These are phyloP conservation scores for Hansenula lynferdii DNA, from an alignment of 1,139 yeast species.

Conservation along the genomic window DNA sequence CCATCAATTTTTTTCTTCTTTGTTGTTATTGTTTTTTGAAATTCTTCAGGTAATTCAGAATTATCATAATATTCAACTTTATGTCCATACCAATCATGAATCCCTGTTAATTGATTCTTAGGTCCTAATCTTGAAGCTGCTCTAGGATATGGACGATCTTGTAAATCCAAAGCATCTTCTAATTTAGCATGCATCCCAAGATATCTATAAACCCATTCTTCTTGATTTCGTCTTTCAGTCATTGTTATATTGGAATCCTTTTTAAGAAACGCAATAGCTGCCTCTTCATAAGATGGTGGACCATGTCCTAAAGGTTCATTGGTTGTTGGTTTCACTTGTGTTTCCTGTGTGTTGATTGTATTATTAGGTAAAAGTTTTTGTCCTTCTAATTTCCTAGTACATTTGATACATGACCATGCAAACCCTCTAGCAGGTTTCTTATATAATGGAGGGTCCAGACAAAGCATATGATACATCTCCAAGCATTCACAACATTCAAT, in stretches of 20 bases:
- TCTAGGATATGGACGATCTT: conserved; percentile 78
- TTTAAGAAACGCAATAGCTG: conserved; percentile 50
- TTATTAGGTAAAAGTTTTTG: conserved; percentile 15
- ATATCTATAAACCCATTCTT: conserved; percentile 81
- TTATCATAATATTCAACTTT: conserved; percentile 65
- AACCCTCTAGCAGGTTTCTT: conserved; percentile 85
- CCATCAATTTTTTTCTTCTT: conserved; percentile 18
- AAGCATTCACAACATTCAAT: conserved; percentile 81
- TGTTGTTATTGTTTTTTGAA: conserved; percentile 18
- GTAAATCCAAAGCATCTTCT: conserved; percentile 76
- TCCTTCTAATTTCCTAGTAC: conserved; percentile 44
- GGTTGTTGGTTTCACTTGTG: too few relatives aligned
- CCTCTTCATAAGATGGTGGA: conserved; percentile 56
- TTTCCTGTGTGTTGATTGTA: conserved; percentile 4
- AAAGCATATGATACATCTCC: conserved; percentile 68
- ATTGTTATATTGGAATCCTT: conserved; percentile 39
- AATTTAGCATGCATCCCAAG: conserved; percentile 72
- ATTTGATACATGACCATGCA: conserved; percentile 88
- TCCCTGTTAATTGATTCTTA: conserved; percentile 63
- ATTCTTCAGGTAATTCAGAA: conserved; percentile 20
- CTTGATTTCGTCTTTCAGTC: conserved; percentile 44
- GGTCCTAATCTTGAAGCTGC: conserved; percentile 78
- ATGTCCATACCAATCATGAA: conserved; percentile 65
- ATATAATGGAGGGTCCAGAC: conserved; percentile 80
- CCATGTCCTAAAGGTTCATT: background rate